Conservation (phyloP, 441 rosid genomes). For the Adansonia grandidieri region DNA sequence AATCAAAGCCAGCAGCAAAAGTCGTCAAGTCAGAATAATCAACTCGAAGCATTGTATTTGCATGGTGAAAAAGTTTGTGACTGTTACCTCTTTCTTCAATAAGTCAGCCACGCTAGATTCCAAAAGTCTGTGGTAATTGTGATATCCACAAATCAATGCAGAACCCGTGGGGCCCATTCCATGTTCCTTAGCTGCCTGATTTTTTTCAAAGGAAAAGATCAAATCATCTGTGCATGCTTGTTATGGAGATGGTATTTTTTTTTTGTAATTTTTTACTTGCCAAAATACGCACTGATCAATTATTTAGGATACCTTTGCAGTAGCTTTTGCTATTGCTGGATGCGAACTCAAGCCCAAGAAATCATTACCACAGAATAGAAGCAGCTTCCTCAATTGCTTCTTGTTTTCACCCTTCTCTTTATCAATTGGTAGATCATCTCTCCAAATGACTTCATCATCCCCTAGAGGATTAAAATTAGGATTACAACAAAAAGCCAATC, state of each 20-base stretch:
- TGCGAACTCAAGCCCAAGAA: slow-evolving; percentile 13
- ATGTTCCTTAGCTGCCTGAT: not conserved
- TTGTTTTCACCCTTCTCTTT: not conserved
- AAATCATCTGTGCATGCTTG: no score
- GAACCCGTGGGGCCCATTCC: slow-evolving; percentile 8
- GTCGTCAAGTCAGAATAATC: no score
- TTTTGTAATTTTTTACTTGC: no score
- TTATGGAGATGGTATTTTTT: no score
- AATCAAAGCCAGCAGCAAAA: no score
- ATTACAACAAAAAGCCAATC: no score
- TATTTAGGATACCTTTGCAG: not conserved
- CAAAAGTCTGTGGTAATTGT: not conserved
- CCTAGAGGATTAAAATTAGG: not conserved
- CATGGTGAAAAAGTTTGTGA: no score
- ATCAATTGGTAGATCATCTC: no score
- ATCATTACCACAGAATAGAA: slow-evolving; percentile 15
- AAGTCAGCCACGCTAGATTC: not conserved
- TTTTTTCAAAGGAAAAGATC: no score
- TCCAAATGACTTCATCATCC: not conserved
- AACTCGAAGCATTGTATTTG: no score
- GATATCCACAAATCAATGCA: not conserved
- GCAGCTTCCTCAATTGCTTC: not conserved
- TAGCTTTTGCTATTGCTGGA: slow-evolving; percentile 7
- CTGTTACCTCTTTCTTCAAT: slow-evolving; percentile 2
- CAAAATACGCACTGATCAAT: no score